phyloP scores from a whole-genome alignment of 1,284 basidiomycete species.

The Ganoderma lucidum region DNA sequence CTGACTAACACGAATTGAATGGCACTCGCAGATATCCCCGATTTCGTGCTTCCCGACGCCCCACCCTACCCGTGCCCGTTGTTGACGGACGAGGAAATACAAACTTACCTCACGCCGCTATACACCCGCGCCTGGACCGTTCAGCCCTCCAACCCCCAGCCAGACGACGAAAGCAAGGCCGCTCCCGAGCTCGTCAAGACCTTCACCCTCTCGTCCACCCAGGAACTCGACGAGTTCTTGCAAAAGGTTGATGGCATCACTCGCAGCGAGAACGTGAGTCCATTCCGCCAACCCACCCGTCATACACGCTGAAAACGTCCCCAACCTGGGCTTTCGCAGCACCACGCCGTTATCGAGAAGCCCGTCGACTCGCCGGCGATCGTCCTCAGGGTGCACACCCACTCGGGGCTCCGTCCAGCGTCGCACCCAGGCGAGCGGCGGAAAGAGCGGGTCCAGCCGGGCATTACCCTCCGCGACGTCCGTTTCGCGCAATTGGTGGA shows the following conservation, averaged over 20 bases:
- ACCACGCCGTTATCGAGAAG: constrained; percentile 21
- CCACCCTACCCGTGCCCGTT: constrained; percentile 37
- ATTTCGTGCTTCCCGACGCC: constrained; percentile 27
- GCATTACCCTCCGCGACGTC: constrained; percentile 61
- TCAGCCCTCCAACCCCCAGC: constrained; percentile 27
- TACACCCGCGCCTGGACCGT: constrained; percentile 46
- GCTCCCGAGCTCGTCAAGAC: constrained; percentile 36
- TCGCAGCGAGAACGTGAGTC: constrained; percentile 43
- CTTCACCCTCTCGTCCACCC: constrained; percentile 38
- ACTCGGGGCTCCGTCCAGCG: constrained; percentile 38
- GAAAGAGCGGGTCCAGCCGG: constrained; percentile 39
- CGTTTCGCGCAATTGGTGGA: constrained; percentile 51
- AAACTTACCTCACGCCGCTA: constrained; percentile 42
- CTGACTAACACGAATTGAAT: neutral
- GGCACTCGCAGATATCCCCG: neutral
- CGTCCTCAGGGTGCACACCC: constrained; percentile 35
- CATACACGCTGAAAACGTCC: neutral
- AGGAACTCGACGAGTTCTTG: constrained; percentile 40
- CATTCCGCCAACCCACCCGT: neutral
- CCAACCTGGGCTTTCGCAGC: constrained; percentile 3
- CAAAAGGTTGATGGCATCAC: constrained; percentile 38
- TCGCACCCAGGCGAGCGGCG: constrained; percentile 6
- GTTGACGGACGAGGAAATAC: constrained; percentile 40
- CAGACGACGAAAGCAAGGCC: neutral
- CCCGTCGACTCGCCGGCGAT: neutral